Evolutionary conservation across 1,284 basidiomycete species (phyloP).

Genomic region (Rhodotorula sp.): DNA sequence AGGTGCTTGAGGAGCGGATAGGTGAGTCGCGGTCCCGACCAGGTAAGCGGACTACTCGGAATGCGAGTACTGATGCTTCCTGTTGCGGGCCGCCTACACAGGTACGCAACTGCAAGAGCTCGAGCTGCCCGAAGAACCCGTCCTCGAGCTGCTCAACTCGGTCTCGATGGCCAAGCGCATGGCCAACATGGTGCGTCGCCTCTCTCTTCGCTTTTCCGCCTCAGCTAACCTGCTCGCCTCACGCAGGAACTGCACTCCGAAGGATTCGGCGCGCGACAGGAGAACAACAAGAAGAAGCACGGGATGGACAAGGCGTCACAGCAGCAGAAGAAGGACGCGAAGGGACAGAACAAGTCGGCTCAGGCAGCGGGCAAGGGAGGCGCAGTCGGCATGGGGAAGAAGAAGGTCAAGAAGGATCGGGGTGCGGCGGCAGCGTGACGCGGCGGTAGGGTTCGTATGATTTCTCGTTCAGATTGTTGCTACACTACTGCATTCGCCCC

Average conservation of each 20-base stretch:
- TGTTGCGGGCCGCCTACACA: constrained; percentile 43
- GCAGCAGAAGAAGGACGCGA: too few species aligned
- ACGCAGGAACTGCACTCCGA: constrained; percentile 82
- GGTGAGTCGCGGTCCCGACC: constrained; percentile 58
- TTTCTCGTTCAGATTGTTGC: not conserved
- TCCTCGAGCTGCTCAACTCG: constrained; percentile 79
- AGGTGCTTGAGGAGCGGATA: constrained; percentile 82
- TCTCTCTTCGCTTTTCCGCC: not conserved
- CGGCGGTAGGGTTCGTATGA: not conserved
- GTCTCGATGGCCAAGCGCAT: constrained; percentile 90
- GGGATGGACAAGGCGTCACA: not conserved
- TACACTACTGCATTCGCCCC: not conserved
- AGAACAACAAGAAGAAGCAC: constrained; percentile 67
- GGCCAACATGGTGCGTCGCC: constrained; percentile 75
- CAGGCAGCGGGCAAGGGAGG: constrained; percentile 21
- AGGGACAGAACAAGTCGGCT: not conserved
- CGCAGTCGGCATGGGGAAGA: constrained; percentile 1
- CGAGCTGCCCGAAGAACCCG: constrained; percentile 71
- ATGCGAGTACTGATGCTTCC: not conserved
- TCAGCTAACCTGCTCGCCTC: not conserved
- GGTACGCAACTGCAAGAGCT: constrained; percentile 73
- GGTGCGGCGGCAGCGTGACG: not conserved
- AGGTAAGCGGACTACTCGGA: too few species aligned
- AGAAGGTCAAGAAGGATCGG: constrained; percentile 2
- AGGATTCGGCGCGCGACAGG: constrained; percentile 83